Base-by-base conservation (phyloP, 768 basidiomycete genomes). In the Naganishia vishniacii region DNA sequence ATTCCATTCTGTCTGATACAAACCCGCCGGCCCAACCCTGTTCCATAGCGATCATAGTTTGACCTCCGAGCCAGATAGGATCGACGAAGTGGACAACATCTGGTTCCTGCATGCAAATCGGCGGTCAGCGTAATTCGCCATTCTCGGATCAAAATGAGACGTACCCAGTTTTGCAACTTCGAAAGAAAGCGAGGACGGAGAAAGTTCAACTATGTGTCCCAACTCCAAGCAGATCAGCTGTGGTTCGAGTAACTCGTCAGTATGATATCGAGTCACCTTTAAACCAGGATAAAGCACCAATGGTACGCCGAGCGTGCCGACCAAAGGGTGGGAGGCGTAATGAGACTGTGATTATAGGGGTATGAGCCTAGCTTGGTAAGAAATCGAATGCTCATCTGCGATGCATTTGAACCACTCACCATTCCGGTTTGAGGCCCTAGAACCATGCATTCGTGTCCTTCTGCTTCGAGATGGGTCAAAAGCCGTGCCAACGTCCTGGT, bases 41-140 rank as follows among this genome's bases (percentile, higher is more conserved):
- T 62, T 78, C 74, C 72, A 80, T 71, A 1, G 78, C 79, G 63
- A 77, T 70, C n/a, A 80, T 73, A 12, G 76, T 75, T 61, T 81
- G 80, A 0, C 78, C 80, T 18, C 80, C 80, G 4, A 81, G 77
- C 80, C 80, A 81, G 44, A 81, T 80, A 3, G 81, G 80, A 71
- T 81, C 80, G 45, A 80, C 78, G 60, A 81, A 77, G 63, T 81
- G 80, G 6, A 81, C 74, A 1, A 81, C 78, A 60, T 81, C 79
- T 0, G 81, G 80, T 59, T 78, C 73, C 67, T 51, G 13, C 4
- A 2, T 37, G 15, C n/a, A n/a, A 26, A 4, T 74, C 69, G 11
- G 4, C 41, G 0, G 42, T 41, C 18, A 25, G 5, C 25, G 42
- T 20, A 41, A 23, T 29, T 41, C n/a, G n/a, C n/a, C n/a, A n/a